Percentiles rank a stretch among this genome's conserved stretches.
Evolutionary conservation across 1,139 yeast species (phyloP).

Genomic region (Candida sp.): DNA sequence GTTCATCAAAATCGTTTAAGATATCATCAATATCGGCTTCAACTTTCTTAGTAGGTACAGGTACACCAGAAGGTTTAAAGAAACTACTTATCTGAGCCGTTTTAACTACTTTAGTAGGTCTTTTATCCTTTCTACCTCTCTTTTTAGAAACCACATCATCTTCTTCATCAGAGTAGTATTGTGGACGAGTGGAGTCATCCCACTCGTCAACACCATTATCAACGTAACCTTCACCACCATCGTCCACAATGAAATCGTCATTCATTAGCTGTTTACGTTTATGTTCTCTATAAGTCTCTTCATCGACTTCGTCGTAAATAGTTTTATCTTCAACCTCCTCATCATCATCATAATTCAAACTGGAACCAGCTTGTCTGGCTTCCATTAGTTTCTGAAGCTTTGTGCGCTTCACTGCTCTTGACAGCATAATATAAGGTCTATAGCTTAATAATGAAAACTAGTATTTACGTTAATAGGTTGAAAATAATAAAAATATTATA

Average conservation of each 20-base stretch:
- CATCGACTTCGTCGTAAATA: slow-evolving; percentile 87
- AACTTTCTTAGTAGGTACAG: slow-evolving; percentile 16
- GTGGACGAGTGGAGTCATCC: slow-evolving; percentile 54
- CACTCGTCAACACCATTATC: slow-evolving; percentile 92
- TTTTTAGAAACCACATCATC: slow-evolving; percentile 20
- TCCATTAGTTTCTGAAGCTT: slow-evolving; percentile 38
- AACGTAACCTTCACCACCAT: slow-evolving; percentile 85
- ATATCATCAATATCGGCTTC: slow-evolving; percentile 45
- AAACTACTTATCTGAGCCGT: slow-evolving; percentile 52
- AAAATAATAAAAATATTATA: too few relatives aligned
- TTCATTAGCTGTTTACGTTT: slow-evolving; percentile 78
- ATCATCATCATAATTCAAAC: slow-evolving; percentile 15
- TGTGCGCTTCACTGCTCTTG: slow-evolving; percentile 27
- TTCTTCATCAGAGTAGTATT: slow-evolving; percentile 54
- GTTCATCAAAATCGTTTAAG: slow-evolving; percentile 36
- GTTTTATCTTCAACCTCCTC: slow-evolving; percentile 30
- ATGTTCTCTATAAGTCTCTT: slow-evolving; percentile 69
- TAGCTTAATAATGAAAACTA: too few relatives aligned
- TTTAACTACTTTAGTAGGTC: slow-evolving; percentile 42
- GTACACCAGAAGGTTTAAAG: slow-evolving; percentile 39
- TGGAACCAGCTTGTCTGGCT: slow-evolving; percentile 36
- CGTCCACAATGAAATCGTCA: slow-evolving; percentile 94
- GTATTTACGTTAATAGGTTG: not conserved
- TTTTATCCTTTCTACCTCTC: slow-evolving; percentile 27
- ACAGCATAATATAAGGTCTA: slow-evolving; percentile 18